phyloP scores from a whole-genome alignment of 2,329 filamentous ascomycete genomes.

The Phyllosticta capitalensis region DNA sequence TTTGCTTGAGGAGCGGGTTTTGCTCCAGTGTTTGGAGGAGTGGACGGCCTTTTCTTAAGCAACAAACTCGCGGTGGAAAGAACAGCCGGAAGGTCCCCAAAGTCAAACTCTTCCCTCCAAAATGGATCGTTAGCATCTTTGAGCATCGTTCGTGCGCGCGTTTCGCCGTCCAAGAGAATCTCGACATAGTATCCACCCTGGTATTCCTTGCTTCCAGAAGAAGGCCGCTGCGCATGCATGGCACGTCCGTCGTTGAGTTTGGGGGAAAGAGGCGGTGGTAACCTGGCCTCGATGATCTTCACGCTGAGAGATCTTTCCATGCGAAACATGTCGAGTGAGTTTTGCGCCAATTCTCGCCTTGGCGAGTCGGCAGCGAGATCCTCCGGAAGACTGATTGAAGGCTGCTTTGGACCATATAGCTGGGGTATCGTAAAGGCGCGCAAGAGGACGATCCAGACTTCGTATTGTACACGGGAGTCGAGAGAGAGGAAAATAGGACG shows the following conservation, averaged over 20 bases:
- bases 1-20: slow-evolving; percentile 14
- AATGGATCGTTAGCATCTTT: slow-evolving; percentile 69
- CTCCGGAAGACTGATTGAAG: slow-evolving; percentile 34
- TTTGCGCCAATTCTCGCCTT: slow-evolving; percentile 13
- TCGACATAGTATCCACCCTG: slow-evolving; percentile 67
- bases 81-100: slow-evolving; percentile 60
- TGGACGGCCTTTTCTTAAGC: slow-evolving; percentile 51
- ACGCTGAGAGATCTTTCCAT: slow-evolving; percentile 54
- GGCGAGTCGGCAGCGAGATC: slow-evolving; percentile 19
- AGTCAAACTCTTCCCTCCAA: slow-evolving; percentile 75
- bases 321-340: slow-evolving; percentile 52
- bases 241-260: slow-evolving; percentile 18
- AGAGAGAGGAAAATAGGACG: slow-evolving; percentile 84
- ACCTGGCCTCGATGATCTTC: slow-evolving; percentile 52
- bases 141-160: slow-evolving; percentile 63
- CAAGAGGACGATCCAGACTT: slow-evolving; percentile 92
- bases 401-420: slow-evolving; percentile 62
- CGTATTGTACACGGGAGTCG: slow-evolving; percentile 81
- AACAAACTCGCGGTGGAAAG: slow-evolving; percentile 61
- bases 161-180: slow-evolving; percentile 69
- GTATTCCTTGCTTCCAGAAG: slow-evolving; percentile 18
- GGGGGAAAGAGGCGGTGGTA: slow-evolving; percentile 33
- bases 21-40: neutral
- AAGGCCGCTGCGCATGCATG: slow-evolving; percentile 16
- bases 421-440: slow-evolving; percentile 88